Evolutionary conservation across 805 yeast species (phyloP).

Genomic region (Candida tallmaniae): DNA sequence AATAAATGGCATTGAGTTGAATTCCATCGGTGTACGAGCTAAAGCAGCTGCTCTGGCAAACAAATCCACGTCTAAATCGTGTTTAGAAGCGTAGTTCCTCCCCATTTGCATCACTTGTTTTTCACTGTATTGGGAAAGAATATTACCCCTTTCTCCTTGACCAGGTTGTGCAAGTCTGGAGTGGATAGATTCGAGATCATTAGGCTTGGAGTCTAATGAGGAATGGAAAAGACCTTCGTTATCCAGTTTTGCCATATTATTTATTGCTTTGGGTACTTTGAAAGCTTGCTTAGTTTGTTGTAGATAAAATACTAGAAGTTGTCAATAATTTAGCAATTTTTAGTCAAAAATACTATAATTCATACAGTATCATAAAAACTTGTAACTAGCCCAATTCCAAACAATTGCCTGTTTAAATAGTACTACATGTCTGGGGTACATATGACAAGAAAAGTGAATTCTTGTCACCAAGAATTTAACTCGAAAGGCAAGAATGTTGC

Average conservation of each 20-base stretch:
- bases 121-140: conserved; percentile 55
- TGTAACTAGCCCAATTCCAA: too few relatives aligned
- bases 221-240: conserved; percentile 5
- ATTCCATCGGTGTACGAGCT: conserved; percentile 53
- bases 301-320: too few relatives aligned
- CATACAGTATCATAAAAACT: too few relatives aligned
- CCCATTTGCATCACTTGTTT: conserved; percentile 69
- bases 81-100: conserved; percentile 54
- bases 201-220: conserved; percentile 9
- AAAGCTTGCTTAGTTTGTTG: too few relatives aligned
- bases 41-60: conserved; percentile 59
- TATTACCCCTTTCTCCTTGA: conserved; percentile 32
- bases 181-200: conserved; percentile 11
- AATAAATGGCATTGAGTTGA: conserved; percentile 51
- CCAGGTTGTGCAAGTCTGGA: conserved; percentile 16
- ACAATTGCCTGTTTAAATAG: too few relatives aligned
- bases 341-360: too few relatives aligned
- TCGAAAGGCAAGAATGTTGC: too few relatives aligned
- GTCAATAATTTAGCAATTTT: too few relatives aligned
- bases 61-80: conserved; percentile 52
- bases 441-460: too few relatives aligned
- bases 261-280: not conserved
- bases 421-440: too few relatives aligned
- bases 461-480: too few relatives aligned
- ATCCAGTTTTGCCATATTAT: not conserved